Evolutionary conservation across 2,329 filamentous ascomycete species (phyloP).

Genomic region (Diplodia mutila): DNA sequence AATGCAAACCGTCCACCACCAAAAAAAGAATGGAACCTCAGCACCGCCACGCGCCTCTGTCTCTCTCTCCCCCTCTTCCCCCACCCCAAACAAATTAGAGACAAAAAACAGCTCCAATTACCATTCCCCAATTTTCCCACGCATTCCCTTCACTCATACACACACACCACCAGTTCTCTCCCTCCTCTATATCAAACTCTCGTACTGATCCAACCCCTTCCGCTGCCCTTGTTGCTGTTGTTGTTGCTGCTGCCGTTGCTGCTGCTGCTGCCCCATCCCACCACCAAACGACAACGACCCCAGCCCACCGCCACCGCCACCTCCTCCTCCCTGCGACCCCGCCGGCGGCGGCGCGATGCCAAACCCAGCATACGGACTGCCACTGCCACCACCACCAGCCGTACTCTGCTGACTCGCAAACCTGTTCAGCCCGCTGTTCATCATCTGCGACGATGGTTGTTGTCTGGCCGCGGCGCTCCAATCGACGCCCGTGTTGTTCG

Average conservation of each 20-base stretch:
- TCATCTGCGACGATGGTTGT: not conserved
- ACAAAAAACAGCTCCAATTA: not conserved
- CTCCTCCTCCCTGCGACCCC: too few relatives aligned
- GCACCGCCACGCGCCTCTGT: too few relatives aligned
- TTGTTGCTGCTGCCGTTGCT: constrained; percentile 20
- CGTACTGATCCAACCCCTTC: constrained; percentile 68
- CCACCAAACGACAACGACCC: not conserved
- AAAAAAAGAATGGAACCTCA: not conserved
- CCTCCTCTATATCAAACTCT: constrained; percentile 60
- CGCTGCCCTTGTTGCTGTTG: constrained; percentile 41
- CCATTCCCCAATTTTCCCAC: not conserved
- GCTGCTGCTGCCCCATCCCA: constrained; percentile 26
- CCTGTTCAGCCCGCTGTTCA: not conserved
- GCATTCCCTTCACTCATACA: not conserved
- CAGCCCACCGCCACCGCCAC: too few relatives aligned
- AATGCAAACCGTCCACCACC: not conserved
- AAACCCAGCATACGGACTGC: constrained; percentile 41
- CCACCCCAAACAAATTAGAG: not conserved
- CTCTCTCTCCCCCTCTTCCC: not conserved
- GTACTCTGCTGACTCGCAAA: constrained; percentile 21
- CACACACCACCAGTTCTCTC: too few relatives aligned
- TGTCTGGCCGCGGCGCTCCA: constrained; percentile 5
- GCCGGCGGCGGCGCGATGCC: constrained; percentile 45
- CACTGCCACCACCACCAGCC: constrained; percentile 27
- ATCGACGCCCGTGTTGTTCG: not conserved